Conservation (phyloP, 768 basidiomycete species). For the Tylopilus subfusipes region DNA sequence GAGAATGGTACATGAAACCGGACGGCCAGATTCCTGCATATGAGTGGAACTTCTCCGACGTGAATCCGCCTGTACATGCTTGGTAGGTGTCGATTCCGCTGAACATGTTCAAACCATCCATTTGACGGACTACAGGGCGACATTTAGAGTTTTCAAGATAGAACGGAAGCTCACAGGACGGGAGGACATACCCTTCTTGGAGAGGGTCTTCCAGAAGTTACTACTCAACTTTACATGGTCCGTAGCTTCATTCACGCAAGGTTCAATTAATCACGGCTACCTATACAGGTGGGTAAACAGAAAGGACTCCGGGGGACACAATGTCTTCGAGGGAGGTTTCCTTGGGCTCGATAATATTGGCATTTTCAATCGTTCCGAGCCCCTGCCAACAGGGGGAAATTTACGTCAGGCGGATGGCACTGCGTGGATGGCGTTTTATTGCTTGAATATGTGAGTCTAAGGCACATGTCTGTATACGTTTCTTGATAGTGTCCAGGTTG, state of each 20-base stretch:
- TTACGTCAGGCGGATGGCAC: slow-evolving; percentile 98
- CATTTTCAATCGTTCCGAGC: slow-evolving; percentile 96
- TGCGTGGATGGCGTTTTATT: slow-evolving; percentile 99
- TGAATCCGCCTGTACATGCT: slow-evolving; percentile 98
- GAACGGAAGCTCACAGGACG: slow-evolving; percentile 92
- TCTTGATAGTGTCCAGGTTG: slow-evolving; percentile 51
- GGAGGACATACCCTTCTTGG: slow-evolving; percentile 89
- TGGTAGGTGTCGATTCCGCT: slow-evolving; percentile 50
- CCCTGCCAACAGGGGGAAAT: slow-evolving; percentile 88
- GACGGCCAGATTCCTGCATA: slow-evolving; percentile 99
- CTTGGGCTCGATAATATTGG: slow-evolving; percentile 98
- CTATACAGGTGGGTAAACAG: slow-evolving; percentile 90
- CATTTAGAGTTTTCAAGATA: slow-evolving; percentile 98
- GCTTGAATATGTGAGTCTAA: slow-evolving; percentile 78
- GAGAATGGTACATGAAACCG: slow-evolving; percentile 99
- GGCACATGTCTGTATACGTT: background rate
- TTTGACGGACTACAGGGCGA: slow-evolving; percentile 56
- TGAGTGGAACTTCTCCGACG: slow-evolving; percentile 99
- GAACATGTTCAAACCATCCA: background rate
- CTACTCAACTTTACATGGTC: slow-evolving; percentile 96
- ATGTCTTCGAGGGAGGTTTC: slow-evolving; percentile 98
- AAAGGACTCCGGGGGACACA: slow-evolving; percentile 91
- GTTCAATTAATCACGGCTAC: background rate
- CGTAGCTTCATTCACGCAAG: slow-evolving; percentile 10
- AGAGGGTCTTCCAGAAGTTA: slow-evolving; percentile 97